phyloP scores from a whole-genome alignment of 2,329 filamentous ascomycete genomes.

The Colletotrichum phormii region DNA sequence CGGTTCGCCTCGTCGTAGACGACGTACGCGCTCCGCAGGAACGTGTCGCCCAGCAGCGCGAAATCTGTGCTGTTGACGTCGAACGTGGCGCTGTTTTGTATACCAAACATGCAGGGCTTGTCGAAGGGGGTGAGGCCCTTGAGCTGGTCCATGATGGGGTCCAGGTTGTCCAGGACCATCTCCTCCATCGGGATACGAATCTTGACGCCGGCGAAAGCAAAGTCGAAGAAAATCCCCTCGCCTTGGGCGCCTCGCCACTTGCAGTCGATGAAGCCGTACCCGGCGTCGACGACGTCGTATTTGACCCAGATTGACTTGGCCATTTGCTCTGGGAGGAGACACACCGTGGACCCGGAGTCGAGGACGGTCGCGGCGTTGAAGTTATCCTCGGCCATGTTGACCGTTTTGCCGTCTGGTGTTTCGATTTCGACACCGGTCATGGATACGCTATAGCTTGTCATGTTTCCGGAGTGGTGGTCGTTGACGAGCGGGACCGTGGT shows the following conservation, averaged over 20 bases:
- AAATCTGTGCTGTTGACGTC: conserved; percentile 67
- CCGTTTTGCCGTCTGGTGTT: conserved; percentile 41
- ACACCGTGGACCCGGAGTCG: conserved; percentile 76
- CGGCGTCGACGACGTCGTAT: conserved; percentile 64
- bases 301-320: conserved; percentile 65
- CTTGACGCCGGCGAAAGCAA: conserved; percentile 53
- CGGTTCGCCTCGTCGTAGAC: conserved; percentile 81
- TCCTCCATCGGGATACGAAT: conserved; percentile 70
- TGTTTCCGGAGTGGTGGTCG: conserved; percentile 51
- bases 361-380: conserved; percentile 68
- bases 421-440: conserved; percentile 50
- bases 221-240: conserved; percentile 50
- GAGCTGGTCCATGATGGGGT: conserved; percentile 50
- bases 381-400: conserved; percentile 46
- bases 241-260: conserved; percentile 49
- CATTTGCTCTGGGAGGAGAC: conserved; percentile 71
- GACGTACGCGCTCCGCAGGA: conserved; percentile 79
- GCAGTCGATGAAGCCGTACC: conserved; percentile 72
- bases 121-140: conserved; percentile 52
- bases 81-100: conserved; percentile 68
- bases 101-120: conserved; percentile 65
- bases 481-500: conserved; percentile 67
- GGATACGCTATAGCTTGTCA: conserved; percentile 53
- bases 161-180: conserved; percentile 60
- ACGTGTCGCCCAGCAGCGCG: conserved; percentile 76